Percentiles rank a stretch among this genome's conserved stretches.
These are phyloP conservation scores for Malassezia equina DNA, from an alignment of 1,284 basidiomycete genomes.

Conservation along the genomic window DNA sequence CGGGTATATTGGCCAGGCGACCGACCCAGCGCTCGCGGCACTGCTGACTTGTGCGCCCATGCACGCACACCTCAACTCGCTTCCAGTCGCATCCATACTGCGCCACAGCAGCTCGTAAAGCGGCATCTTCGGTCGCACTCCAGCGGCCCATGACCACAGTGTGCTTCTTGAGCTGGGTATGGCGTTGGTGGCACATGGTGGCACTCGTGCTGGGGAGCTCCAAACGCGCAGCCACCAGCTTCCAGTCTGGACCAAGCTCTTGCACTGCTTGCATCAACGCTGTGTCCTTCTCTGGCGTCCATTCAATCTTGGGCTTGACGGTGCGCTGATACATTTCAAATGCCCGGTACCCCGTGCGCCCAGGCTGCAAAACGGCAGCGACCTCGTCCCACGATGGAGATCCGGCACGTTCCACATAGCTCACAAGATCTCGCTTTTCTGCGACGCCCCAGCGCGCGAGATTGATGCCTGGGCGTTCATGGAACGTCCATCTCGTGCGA, in stretches of 20 bases:
- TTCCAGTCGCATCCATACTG: constrained; percentile 18
- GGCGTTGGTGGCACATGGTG: constrained; percentile 13
- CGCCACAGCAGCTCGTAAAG: constrained; percentile 14
- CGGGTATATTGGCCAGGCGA: constrained; percentile 17
- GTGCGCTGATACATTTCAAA: constrained; percentile 15
- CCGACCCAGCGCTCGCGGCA: constrained; percentile 19
- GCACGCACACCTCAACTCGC: constrained; percentile 14
- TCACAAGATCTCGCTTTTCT: constrained; percentile 5
- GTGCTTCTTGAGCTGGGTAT: constrained; percentile 11
- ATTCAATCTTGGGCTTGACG: constrained; percentile 7
- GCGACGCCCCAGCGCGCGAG: constrained; percentile 2
- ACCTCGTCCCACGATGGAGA: constrained; percentile 5
- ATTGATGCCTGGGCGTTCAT: constrained; percentile 4
- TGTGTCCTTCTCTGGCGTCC: constrained; percentile 10
- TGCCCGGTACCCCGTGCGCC: constrained; percentile 7
- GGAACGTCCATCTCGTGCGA: constrained; percentile 12
- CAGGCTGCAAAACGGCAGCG: neutral
- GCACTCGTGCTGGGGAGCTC: constrained; percentile 4
- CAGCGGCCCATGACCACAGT: constrained; percentile 11
- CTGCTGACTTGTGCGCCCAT: constrained; percentile 16
- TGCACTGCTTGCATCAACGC: constrained; percentile 7
- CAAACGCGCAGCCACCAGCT: constrained; percentile 2
- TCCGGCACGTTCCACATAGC: neutral
- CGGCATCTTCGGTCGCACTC: constrained; percentile 14
- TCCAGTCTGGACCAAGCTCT: constrained; percentile 13